A percentile compares a stretch with the other conserved stretches of the same genome.
These are phyloP conservation scores for Medakamo hakoo DNA, from an alignment of 139 green algal genomes.

Conservation along the genomic window DNA sequence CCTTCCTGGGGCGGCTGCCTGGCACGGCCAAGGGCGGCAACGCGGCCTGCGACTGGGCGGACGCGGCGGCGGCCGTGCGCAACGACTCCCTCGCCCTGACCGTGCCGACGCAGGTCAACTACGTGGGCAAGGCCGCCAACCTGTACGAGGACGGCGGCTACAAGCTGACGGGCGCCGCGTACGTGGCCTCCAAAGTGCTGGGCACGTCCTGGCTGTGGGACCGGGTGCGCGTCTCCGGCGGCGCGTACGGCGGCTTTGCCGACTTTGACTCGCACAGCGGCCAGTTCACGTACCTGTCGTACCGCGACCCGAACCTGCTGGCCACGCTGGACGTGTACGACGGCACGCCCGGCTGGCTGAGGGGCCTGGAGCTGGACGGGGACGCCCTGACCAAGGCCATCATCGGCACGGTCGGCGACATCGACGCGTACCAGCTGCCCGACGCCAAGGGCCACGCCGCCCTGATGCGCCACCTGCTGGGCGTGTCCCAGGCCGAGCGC, in stretches of 20 bases:
- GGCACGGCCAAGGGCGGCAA: conserved; percentile 4
- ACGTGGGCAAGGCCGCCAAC: conserved; percentile 95
- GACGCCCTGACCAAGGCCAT: conserved; percentile 88
- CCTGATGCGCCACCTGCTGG: conserved; percentile 80
- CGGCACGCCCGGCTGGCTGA: conserved; percentile 64
- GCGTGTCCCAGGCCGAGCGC: conserved; percentile 80
- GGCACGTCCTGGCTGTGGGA: conserved; percentile 97
- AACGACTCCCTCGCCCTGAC: conserved; percentile 70
- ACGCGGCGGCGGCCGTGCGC: conserved; percentile 19
- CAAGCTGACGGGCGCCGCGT: conserved; percentile 65
- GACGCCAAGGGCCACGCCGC: conserved; percentile 67
- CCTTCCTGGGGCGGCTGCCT: conserved; percentile 72
- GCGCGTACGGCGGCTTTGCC: conserved; percentile 94
- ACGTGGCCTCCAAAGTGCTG: conserved; percentile 94
- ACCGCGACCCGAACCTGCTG: conserved; percentile 94
- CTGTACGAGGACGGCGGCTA: conserved; percentile 89
- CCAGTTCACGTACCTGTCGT: conserved; percentile 84
- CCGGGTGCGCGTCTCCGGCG: conserved; percentile 74
- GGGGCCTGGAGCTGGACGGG: conserved; percentile 47
- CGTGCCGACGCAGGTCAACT: conserved; percentile 98
- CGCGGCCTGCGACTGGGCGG: background rate
- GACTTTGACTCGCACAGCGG: conserved; percentile 88
- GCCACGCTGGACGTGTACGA: conserved; percentile 72
- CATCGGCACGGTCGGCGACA: conserved; percentile 88
- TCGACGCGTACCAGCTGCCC: conserved; percentile 89